phyloP scores from a whole-genome alignment of 208 protist genomes.

The Leishmania mexicana region DNA sequence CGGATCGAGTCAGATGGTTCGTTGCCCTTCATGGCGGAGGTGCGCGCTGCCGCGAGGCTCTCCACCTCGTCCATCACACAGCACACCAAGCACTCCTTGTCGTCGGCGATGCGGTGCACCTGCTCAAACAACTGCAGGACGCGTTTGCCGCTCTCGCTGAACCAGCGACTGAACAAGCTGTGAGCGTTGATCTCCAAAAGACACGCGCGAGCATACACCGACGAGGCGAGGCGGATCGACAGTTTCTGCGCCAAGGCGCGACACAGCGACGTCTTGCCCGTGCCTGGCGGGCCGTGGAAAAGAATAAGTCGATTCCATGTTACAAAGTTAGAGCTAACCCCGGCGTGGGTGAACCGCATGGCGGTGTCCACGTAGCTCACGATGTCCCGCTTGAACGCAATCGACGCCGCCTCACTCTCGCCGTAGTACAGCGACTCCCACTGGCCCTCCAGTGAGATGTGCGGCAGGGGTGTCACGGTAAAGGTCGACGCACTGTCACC shows the following conservation, averaged over 20 bases:
- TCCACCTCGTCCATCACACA: conserved; percentile 98
- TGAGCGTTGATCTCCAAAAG: conserved; percentile 97
- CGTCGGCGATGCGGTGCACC: conserved; percentile 80
- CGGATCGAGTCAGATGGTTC: conserved; percentile 96
- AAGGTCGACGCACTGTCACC: conserved; percentile 40
- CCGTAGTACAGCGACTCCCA: conserved; percentile 92
- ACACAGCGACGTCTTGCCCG: conserved; percentile 95
- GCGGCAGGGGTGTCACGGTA: conserved; percentile 62
- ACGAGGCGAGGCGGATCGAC: conserved; percentile 50
- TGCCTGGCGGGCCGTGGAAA: conserved; percentile 94
- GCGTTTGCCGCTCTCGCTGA: conserved; percentile 97
- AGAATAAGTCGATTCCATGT: conserved; percentile 85
- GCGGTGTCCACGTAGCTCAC: conserved; percentile 91
- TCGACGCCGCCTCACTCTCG: conserved; percentile 47
- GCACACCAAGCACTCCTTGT: conserved; percentile 69
- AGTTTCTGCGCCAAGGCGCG: conserved; percentile 88
- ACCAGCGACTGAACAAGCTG: conserved; percentile 96
- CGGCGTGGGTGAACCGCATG: conserved; percentile 83
- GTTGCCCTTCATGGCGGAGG: conserved; percentile 84
- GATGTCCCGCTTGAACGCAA: conserved; percentile 86
- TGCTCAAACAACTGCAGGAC: conserved; percentile 94
- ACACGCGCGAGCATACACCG: conserved; percentile 41
- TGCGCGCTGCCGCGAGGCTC: conserved; percentile 91
- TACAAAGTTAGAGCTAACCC: conserved; percentile 82
- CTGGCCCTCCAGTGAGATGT: conserved; percentile 71